Evolutionary conservation across 305 asterid species (phyloP).

Genomic region (Euphrasia arctica): DNA sequence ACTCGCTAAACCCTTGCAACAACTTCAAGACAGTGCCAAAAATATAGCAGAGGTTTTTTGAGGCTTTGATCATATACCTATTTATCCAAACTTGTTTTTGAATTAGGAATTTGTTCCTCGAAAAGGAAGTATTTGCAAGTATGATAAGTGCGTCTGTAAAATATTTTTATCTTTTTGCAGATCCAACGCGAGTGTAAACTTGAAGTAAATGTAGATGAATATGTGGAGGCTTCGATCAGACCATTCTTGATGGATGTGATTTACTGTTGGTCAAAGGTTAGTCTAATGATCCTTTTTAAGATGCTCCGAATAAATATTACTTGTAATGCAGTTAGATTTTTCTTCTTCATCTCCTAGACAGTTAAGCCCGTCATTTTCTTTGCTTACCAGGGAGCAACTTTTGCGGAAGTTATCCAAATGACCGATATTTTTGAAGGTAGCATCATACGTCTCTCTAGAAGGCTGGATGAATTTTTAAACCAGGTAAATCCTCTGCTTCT

Average conservation of each 20-base stretch:
- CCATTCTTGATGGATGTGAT: slow-evolving; percentile 97
- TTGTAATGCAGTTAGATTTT: slow-evolving; percentile 5
- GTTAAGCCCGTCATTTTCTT: slow-evolving; percentile 12
- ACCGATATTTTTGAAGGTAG: slow-evolving; percentile 97
- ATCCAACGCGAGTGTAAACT: slow-evolving; percentile 96
- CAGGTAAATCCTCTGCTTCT: slow-evolving; percentile 48
- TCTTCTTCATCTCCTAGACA: slow-evolving; percentile 16
- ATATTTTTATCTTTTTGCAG: slow-evolving; percentile 37
- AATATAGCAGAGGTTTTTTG: slow-evolving; percentile 83
- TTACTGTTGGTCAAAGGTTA: slow-evolving; percentile 97
- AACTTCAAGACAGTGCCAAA: slow-evolving; percentile 95
- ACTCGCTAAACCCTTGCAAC: slow-evolving; percentile 90
- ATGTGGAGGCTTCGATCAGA: slow-evolving; percentile 90
- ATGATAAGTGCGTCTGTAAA: slow-evolving; percentile 21
- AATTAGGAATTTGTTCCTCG: slow-evolving; percentile 10
- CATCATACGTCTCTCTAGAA: slow-evolving; percentile 79
- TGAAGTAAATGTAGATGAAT: slow-evolving; percentile 90
- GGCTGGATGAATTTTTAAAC: slow-evolving; percentile 93
- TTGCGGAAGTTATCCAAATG: slow-evolving; percentile 79
- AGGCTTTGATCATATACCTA: slow-evolving; percentile 18
- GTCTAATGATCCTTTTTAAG: slow-evolving; percentile 16
- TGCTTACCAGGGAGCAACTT: slow-evolving; percentile 72
- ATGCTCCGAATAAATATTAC: neutral
- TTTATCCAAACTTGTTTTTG: slow-evolving; percentile 13
- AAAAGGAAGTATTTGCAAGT: slow-evolving; percentile 7